Evolutionary conservation across 1,139 yeast genomes (phyloP).

Genomic region (Kodamaea suecica): DNA sequence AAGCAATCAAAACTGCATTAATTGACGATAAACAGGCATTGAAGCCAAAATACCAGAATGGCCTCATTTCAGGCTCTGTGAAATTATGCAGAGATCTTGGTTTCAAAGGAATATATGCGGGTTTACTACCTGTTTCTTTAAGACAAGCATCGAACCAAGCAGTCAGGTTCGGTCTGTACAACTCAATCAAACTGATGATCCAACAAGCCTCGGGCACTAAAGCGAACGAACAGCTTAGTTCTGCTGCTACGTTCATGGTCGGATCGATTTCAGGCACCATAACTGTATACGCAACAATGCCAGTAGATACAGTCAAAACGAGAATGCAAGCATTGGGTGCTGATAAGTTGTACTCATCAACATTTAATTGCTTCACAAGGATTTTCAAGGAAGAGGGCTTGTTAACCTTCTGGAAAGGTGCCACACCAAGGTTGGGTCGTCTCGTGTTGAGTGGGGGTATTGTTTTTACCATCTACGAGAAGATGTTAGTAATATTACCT

Average conservation of each 20-base stretch:
- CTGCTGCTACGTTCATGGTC: constrained; percentile 77
- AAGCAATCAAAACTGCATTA: constrained; percentile 91
- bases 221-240: constrained; percentile 71
- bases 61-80: constrained; percentile 59
- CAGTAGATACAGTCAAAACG: constrained; percentile 95
- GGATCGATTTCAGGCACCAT: constrained; percentile 93
- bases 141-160: constrained; percentile 96
- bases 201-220: constrained; percentile 69
- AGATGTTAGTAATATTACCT: constrained; percentile 60
- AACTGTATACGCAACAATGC: constrained; percentile 96
- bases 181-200: constrained; percentile 75
- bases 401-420: constrained; percentile 94
- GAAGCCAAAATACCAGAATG: constrained; percentile 73
- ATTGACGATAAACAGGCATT: constrained; percentile 85
- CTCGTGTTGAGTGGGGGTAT: constrained; percentile 92
- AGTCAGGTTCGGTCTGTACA: constrained; percentile 90
- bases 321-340: constrained; percentile 96
- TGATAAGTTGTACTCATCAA: constrained; percentile 62
- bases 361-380: constrained; percentile 75
- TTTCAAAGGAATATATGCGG: constrained; percentile 78
- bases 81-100: constrained; percentile 75
- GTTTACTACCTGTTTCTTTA: constrained; percentile 86
- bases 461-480: constrained; percentile 91
- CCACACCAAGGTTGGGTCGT: constrained; percentile 93
- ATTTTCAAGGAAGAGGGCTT: constrained; percentile 89